Percentiles rank a stretch among this genome's conserved stretches.
Evolutionary conservation across 163 green algal genomes (phyloP).

Genomic region (Coccomyxa subellipsoidea): DNA sequence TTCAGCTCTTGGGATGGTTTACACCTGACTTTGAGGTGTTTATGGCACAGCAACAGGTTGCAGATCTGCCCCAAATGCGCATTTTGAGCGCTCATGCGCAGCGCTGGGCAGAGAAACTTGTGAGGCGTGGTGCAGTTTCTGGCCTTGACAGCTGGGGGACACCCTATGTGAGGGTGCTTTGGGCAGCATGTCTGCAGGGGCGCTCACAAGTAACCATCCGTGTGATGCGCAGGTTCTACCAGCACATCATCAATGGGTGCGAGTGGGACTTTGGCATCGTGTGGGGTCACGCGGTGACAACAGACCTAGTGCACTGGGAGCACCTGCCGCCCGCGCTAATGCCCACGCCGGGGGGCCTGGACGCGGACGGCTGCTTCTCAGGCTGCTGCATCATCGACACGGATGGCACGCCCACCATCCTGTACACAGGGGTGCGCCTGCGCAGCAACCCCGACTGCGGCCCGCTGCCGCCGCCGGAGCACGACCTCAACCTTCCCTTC

Average conservation of each 20-base stretch:
- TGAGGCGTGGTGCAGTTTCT: too few species aligned
- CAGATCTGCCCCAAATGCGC: too few species aligned
- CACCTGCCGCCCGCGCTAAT: constrained; percentile 58
- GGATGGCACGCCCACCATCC: constrained; percentile 54
- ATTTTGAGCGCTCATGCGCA: too few species aligned
- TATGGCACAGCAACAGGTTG: too few species aligned
- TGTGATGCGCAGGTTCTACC: constrained; percentile 57
- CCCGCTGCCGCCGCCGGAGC: constrained; percentile 55
- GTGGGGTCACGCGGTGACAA: constrained; percentile 68
- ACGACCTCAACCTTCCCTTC: constrained; percentile 69
- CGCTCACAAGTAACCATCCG: too few species aligned
- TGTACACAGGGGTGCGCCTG: constrained; percentile 64
- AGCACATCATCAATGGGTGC: constrained; percentile 57
- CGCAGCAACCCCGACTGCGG: constrained; percentile 54
- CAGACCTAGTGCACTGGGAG: constrained; percentile 67
- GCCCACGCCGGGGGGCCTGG: constrained; percentile 47
- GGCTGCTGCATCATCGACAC: constrained; percentile 48
- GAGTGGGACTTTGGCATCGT: constrained; percentile 74
- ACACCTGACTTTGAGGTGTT: neutral
- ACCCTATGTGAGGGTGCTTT: too few species aligned
- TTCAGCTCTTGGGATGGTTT: neutral
- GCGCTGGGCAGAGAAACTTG: too few species aligned
- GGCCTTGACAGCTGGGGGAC: too few species aligned
- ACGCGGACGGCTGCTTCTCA: constrained; percentile 68
- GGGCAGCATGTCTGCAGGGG: neutral